Conservation (phyloP, 2,329 filamentous ascomycete species). For the Talaromyces islandicus region DNA sequence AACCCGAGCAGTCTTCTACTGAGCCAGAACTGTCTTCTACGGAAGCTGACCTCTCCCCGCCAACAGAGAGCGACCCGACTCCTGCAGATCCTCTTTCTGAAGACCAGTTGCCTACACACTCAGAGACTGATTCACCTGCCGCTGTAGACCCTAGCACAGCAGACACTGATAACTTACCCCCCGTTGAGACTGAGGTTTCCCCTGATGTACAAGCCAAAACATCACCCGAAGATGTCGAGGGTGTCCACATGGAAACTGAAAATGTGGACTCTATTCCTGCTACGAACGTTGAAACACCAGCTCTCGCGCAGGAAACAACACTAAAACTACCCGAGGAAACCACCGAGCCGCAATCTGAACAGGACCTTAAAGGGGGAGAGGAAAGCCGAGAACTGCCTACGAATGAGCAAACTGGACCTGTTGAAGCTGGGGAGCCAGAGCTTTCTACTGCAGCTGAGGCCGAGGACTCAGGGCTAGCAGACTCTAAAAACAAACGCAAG, state of each 20-base stretch:
- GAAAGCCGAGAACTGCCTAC: background rate
- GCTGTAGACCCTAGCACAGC: background rate
- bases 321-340: background rate
- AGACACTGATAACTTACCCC: background rate
- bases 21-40: background rate
- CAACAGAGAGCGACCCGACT: background rate
- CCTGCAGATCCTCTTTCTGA: background rate
- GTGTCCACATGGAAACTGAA: background rate
- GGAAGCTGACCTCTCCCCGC: background rate
- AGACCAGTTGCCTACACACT: background rate
- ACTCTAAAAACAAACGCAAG: slow-evolving; percentile 23
- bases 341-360: background rate
- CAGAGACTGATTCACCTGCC: background rate
- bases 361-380: background rate
- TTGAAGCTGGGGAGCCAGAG: background rate
- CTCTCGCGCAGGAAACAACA: background rate
- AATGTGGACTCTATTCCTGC: background rate
- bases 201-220: background rate
- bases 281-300: background rate
- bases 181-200: background rate
- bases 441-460: background rate
- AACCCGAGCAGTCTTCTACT: background rate
- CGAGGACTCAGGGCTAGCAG: slow-evolving; percentile 1
- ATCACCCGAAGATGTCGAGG: background rate
- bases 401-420: background rate